phyloP scores from a whole-genome alignment of 495 filamentous ascomycete species.

The Penicillium alfredii region DNA sequence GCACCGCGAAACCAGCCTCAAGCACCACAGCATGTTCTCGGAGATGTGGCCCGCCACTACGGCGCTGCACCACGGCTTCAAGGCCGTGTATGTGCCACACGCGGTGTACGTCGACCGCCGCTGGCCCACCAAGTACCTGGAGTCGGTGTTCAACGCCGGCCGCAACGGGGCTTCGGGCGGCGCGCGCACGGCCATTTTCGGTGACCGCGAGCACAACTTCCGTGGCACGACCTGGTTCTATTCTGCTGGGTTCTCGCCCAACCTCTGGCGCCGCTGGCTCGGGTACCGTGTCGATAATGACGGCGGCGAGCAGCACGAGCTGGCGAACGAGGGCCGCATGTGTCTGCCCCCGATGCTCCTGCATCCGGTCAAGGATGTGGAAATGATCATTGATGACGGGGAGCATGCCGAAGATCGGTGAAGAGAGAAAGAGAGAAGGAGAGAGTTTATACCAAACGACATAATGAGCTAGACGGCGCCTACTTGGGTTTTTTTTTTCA shows the following conservation, averaged over 20 bases:
- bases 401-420: conserved; percentile 22
- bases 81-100: conserved; percentile 90
- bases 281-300: conserved; percentile 79
- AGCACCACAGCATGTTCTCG: conserved; percentile 84
- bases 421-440: too few species aligned
- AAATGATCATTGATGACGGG: conserved; percentile 62
- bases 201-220: conserved; percentile 87
- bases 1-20: conserved; percentile 78
- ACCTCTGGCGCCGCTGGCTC: conserved; percentile 82
- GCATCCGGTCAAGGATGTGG: conserved; percentile 86
- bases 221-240: conserved; percentile 90
- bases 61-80: conserved; percentile 88
- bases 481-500: conserved; percentile 2
- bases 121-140: conserved; percentile 79
- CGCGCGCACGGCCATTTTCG: conserved; percentile 67
- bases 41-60: conserved; percentile 92
- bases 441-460: too few species aligned
- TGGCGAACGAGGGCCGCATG: conserved; percentile 78
- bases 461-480: neutral
- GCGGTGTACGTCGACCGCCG: conserved; percentile 83
- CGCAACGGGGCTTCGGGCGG: conserved; percentile 73
- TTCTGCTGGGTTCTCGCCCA: conserved; percentile 75
- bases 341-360: conserved; percentile 88
- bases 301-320: conserved; percentile 77
- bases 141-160: conserved; percentile 78